Base-by-base conservation (phyloP, 306 rosid genomes). In the Prunus mira region DNA sequence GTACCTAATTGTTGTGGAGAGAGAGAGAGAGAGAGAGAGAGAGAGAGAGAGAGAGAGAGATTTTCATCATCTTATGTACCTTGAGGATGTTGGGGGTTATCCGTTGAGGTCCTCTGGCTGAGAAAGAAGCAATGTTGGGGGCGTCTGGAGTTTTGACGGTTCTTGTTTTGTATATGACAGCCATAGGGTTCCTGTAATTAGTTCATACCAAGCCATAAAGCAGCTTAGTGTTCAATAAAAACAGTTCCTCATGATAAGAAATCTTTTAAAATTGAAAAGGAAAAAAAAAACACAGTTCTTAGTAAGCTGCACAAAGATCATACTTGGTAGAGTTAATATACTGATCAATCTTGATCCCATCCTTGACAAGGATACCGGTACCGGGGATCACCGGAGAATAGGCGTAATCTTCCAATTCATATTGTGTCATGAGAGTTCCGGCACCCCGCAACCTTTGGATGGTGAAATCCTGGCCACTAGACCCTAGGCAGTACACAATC, bases 321-420 rank as follows among this genome's bases (percentile, higher is more conserved):
- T 90, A 93, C 98, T 84, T 84, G 62, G 96, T 89, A 72, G 96
- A 76, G 85, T 91, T 94, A 72, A 94, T 87, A 56, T 94, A 94
- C 19, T 4, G 78, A 45, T 83, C 88, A 28, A 91, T 79, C 72
- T 25, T 51, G 34, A 78, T 74, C 67, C 86, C 84, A 18, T 41
- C 88, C 18, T 80, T 63, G 51, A 76, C 84, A 10, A 82, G 76
- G 66, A 87, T 50, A 57, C n/a, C 73, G 55, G 87, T 32, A 19
- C 83, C 87, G 18, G 98, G 90, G 76, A 91, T 78, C 12, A 83
- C 50, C 6, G 90, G 83, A 69, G 76, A 76, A 83, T 13, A n/a
- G 62, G 88, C 75, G n/a, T 34, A 68, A 6, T 86, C 97, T 30
- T 34, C 38, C 66, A n/a, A 3, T 19, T 73, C 79, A 5, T 78